These are phyloP conservation scores for Diaporthe vexans DNA, from an alignment of 2,329 filamentous ascomycete species.

Conservation along the genomic window DNA sequence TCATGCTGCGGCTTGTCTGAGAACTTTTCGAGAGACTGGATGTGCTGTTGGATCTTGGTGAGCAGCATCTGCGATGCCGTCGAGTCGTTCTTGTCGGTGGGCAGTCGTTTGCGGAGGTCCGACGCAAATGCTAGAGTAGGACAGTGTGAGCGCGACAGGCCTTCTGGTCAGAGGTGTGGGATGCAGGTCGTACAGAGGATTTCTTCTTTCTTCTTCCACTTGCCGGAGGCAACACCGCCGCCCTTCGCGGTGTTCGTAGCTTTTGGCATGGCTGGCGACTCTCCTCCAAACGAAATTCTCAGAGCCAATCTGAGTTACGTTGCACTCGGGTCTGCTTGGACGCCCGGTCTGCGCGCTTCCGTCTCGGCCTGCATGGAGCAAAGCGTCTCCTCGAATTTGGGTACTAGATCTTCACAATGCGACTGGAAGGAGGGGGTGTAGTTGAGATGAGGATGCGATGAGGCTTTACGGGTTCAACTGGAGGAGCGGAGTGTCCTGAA, in stretches of 20 bases:
- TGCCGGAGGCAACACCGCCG: constrained; percentile 9
- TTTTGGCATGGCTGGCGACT: constrained; percentile 22
- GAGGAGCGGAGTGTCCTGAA: too few relatives aligned
- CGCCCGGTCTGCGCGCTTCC: not conserved
- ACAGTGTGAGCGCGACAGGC: constrained; percentile 7
- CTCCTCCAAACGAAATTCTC: not conserved
- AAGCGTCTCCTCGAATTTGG: not conserved
- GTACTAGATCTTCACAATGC: too few relatives aligned
- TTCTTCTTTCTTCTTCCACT: constrained; percentile 15
- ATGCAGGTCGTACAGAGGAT: constrained; percentile 33
- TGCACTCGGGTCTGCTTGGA: not conserved
- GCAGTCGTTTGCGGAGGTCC: constrained; percentile 48
- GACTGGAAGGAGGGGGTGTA: not conserved
- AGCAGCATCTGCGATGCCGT: constrained; percentile 52
- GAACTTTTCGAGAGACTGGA: constrained; percentile 50
- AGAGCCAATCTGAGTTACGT: too few relatives aligned
- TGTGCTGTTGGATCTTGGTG: constrained; percentile 57
- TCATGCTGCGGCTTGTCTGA: constrained; percentile 51
- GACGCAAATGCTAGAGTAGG: constrained; percentile 37
- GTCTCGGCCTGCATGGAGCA: not conserved
- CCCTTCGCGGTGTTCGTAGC: constrained; percentile 11
- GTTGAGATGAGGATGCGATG: too few relatives aligned
- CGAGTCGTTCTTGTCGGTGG: constrained; percentile 46
- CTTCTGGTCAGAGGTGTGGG: not conserved
- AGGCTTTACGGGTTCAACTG: not conserved